Evolutionary conservation across 1,284 basidiomycete species (phyloP), one percentile per base, ranked within the genome.

Genomic region (Tremellales sp.): DNA sequence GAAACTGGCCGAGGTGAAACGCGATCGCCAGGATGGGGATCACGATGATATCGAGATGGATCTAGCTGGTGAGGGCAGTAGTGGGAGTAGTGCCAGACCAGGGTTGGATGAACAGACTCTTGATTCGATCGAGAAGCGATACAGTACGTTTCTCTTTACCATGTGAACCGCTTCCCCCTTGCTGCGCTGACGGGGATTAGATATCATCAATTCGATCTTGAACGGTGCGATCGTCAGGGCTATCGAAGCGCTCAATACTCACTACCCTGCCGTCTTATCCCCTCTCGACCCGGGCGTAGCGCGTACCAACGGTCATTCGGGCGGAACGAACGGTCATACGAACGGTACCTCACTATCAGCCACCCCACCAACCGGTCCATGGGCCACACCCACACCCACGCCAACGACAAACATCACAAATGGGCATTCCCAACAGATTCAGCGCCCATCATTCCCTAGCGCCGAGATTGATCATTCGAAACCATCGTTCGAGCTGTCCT

Each of bases 131-230:
- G 66, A 71, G 44, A 49, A 57, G 37, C 49, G 70, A 17, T 40
- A 67, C 48, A 62, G 70, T 70, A 48, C 48, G 63, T 60, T 27
- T 1, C 15, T 17, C 13, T 39, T 13, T 24, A 8, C 4, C 15
- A n/a, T 22, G 4, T 37, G 6, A 36, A n/a, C 19, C 13, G 4
- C 36, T 24, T n/a, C 13, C 25, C 29, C 21, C 27, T 23, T 11
- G 24, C 29, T 10, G 23, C 31, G 22, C 33, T 4, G 4, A 3
- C 12, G 29, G 25, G 42, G 6, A 23, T 6, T 6, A 72, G 69
- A 45, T 3, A 68, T 71, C 40, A 53, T 72, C 40, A 61, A 72
- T 53, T 53, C 57, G 43, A 64, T 72, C 17, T 57, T 72, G 7
- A 67, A 60, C 37, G 70, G 70, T 0, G 58, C 66, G 8, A 66